Evolutionary conservation across 176 grass and related monocot genomes (phyloP).

Genomic region (Eragrostis curvula): DNA sequence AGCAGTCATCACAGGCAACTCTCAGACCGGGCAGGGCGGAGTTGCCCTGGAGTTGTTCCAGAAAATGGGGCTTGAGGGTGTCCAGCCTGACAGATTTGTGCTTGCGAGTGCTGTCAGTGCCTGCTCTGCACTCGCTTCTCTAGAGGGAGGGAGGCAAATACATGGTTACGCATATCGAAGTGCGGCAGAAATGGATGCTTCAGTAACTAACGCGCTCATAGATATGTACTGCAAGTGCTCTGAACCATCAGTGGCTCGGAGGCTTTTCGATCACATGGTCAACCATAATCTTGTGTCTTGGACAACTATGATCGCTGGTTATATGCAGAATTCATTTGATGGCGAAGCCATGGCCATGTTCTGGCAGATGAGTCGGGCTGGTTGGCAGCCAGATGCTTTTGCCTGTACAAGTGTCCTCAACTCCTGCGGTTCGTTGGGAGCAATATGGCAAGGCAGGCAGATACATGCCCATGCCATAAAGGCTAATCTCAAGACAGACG

Average conservation of each 20-base stretch:
- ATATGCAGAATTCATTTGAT: constrained; percentile 73
- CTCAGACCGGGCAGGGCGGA: constrained; percentile 38
- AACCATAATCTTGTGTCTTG: constrained; percentile 72
- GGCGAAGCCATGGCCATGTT: constrained; percentile 64
- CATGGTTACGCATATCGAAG: constrained; percentile 59
- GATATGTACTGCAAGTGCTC: constrained; percentile 79
- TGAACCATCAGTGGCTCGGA: constrained; percentile 56
- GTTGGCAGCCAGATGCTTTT: constrained; percentile 71
- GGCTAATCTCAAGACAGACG: constrained; percentile 53
- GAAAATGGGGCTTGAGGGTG: constrained; percentile 50
- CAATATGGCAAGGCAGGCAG: constrained; percentile 67
- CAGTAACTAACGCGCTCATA: constrained; percentile 56
- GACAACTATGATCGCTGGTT: constrained; percentile 84
- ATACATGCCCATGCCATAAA: constrained; percentile 76
- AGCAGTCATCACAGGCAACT: constrained; percentile 65
- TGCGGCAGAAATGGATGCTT: constrained; percentile 51
- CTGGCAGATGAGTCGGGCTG: constrained; percentile 54
- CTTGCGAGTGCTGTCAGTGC: constrained; percentile 68
- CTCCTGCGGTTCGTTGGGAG: constrained; percentile 59
- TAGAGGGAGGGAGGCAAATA: constrained; percentile 68
- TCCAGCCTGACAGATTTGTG: constrained; percentile 61
- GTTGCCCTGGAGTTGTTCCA: constrained; percentile 60
- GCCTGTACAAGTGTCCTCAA: constrained; percentile 71
- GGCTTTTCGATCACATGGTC: constrained; percentile 61
- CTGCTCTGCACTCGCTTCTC: constrained; percentile 59